Conservation (phyloP, 768 basidiomycete species). For the Hericium rajendrae region DNA sequence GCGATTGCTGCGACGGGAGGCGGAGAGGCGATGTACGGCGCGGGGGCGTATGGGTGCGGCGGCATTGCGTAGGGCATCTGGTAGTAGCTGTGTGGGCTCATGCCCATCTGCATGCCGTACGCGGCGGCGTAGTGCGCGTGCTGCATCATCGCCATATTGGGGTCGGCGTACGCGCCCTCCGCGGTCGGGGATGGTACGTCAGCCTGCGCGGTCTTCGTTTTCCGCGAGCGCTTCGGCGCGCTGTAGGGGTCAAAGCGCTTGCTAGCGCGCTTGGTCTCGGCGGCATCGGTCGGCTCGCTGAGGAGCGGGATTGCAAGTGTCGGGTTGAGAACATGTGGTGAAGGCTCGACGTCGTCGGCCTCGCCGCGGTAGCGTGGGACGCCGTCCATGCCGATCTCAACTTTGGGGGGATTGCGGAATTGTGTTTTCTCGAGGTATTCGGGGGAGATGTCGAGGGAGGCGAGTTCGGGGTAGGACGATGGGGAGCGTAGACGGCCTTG, state of each 20-base stretch:
- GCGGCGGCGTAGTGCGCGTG: constrained; percentile 11
- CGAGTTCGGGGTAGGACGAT: constrained; percentile 80
- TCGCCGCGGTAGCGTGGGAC: constrained; percentile 75
- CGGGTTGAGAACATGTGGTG: constrained; percentile 21
- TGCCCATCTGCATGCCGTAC: constrained; percentile 1
- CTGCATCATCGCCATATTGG: constrained; percentile 13
- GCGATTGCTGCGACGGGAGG: background rate
- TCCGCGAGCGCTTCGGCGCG: constrained; percentile 9
- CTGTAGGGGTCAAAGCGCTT: constrained; percentile 26
- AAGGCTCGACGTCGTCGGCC: constrained; percentile 50
- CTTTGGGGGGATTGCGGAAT: constrained; percentile 84
- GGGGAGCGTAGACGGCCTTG: constrained; percentile 82
- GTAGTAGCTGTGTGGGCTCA: constrained; percentile 9
- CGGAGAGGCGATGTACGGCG: constrained; percentile 3
- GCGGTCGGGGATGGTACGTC: constrained; percentile 11
- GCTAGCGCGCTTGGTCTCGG: constrained; percentile 10
- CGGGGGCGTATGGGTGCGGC: background rate
- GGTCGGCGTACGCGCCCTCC: constrained; percentile 5
- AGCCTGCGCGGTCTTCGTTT: constrained; percentile 4
- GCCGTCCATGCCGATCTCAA: constrained; percentile 80
- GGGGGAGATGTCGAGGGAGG: constrained; percentile 75
- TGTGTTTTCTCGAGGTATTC: constrained; percentile 86
- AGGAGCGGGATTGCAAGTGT: constrained; percentile 13
- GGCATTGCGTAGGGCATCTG: constrained; percentile 10
- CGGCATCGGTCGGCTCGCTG: constrained; percentile 12